phyloP scores from a whole-genome alignment of 441 rosid species.

The Pelargonium cotyledonis region DNA sequence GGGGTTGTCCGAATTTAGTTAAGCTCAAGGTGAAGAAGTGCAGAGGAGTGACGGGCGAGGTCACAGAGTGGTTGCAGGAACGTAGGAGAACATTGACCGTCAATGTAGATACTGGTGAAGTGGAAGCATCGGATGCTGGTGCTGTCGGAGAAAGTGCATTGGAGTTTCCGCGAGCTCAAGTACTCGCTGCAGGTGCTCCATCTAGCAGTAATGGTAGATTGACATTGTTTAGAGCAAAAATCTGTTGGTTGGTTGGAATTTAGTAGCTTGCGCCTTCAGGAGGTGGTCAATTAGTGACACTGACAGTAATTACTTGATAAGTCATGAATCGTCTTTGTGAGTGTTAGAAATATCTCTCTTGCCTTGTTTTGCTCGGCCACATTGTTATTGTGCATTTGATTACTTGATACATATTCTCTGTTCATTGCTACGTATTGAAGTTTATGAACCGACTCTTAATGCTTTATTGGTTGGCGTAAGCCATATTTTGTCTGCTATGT shows the following conservation, averaged over 20 bases:
- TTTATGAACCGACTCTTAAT: too few relatives aligned
- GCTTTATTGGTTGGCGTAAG: too few relatives aligned
- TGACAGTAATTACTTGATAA: slow-evolving; percentile 31
- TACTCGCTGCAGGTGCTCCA: slow-evolving; percentile 27
- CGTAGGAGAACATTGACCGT: slow-evolving; percentile 38
- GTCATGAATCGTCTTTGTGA: slow-evolving; percentile 27
- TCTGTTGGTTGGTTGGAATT: slow-evolving; percentile 50
- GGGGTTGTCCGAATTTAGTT: slow-evolving; percentile 52
- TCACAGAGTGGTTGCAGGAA: slow-evolving; percentile 44
- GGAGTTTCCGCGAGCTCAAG: slow-evolving; percentile 33
- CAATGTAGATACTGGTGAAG: slow-evolving; percentile 42
- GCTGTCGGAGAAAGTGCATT: slow-evolving; percentile 31
- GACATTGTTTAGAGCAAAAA: slow-evolving; percentile 42
- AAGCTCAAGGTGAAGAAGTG: slow-evolving; percentile 61
- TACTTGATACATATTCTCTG: not conserved
- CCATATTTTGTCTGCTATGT: too few relatives aligned
- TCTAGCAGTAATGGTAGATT: slow-evolving; percentile 42
- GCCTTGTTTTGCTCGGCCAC: slow-evolving; percentile 4
- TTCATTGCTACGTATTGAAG: not conserved
- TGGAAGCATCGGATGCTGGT: slow-evolving; percentile 26
- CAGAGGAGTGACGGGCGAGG: slow-evolving; percentile 40
- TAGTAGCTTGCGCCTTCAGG: slow-evolving; percentile 48
- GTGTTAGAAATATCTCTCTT: slow-evolving; percentile 14
- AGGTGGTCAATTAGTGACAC: slow-evolving; percentile 47
- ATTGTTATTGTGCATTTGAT: not conserved